Percentiles rank a stretch among this genome's conserved stretches.
These are phyloP conservation scores for Chlamydomonas incerta DNA, from an alignment of 139 green algal genomes.

Conservation along the genomic window DNA sequence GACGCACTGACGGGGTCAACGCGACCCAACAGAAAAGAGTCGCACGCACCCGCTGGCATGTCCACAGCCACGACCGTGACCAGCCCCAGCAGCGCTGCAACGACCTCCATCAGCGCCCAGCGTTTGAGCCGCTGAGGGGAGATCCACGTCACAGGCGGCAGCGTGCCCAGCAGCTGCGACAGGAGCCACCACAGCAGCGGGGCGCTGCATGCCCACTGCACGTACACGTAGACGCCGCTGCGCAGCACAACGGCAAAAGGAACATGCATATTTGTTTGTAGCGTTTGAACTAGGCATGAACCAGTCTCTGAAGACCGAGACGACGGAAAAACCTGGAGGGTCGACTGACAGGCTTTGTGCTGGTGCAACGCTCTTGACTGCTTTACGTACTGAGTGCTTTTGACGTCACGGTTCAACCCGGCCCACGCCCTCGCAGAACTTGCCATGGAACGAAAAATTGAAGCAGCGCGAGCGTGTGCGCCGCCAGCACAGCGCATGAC, in stretches of 20 bases:
- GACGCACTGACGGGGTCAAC: too few relatives aligned
- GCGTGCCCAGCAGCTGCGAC: background rate
- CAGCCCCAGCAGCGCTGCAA: background rate
- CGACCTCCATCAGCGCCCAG: background rate
- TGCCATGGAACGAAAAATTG: constrained; percentile 11
- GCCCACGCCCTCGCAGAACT: too few relatives aligned
- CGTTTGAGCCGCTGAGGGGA: background rate
- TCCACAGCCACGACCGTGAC: background rate
- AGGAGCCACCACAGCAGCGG: constrained; percentile 17
- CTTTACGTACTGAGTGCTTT: too few relatives aligned
- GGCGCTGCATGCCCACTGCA: constrained; percentile 22
- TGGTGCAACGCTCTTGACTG: too few relatives aligned
- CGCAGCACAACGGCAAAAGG: too few relatives aligned
- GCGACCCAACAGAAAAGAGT: background rate
- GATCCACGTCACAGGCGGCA: background rate
- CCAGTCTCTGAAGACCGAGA: too few relatives aligned
- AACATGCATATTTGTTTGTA: too few relatives aligned
- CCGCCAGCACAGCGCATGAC: background rate
- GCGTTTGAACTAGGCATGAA: too few relatives aligned
- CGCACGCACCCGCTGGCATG: background rate
- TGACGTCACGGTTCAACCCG: too few relatives aligned
- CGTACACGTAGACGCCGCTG: constrained; percentile 3
- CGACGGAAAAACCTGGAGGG: too few relatives aligned
- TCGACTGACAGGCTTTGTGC: too few relatives aligned
- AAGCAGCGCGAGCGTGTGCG: background rate